Conservation (phyloP, 441 rosid genomes). For the Populus tomentosa region DNA sequence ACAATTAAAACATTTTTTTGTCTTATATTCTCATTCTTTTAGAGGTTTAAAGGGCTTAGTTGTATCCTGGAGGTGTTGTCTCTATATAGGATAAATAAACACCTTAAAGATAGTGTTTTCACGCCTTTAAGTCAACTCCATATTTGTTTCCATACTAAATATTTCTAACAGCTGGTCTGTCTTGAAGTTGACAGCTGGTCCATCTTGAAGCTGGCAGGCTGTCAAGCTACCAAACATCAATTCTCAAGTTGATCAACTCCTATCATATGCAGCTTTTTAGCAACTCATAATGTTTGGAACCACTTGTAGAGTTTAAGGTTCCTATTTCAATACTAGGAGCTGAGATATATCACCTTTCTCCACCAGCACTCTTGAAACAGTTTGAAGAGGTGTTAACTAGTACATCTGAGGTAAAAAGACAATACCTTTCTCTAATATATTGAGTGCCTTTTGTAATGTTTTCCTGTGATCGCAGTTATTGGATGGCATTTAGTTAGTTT, state of each 20-base stretch:
- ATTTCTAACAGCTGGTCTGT: too few relatives aligned
- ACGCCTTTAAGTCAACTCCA: too few relatives aligned
- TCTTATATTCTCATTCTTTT: too few relatives aligned
- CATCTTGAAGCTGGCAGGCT: not conserved
- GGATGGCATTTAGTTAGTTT: not conserved
- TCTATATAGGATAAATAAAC: too few relatives aligned
- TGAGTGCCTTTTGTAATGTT: not conserved
- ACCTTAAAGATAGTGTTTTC: too few relatives aligned
- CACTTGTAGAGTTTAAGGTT: slow-evolving; percentile 41
- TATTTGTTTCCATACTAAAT: too few relatives aligned
- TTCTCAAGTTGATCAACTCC: not conserved
- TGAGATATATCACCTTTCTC: slow-evolving; percentile 50
- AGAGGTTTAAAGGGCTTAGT: too few relatives aligned
- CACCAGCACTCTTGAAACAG: slow-evolving; percentile 57
- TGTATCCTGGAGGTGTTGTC: too few relatives aligned
- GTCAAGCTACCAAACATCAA: not conserved
- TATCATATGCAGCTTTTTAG: not conserved
- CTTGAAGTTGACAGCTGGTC: not conserved
- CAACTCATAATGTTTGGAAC: not conserved
- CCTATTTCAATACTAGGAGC: slow-evolving; percentile 70
- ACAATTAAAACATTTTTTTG: too few relatives aligned
- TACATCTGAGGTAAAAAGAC: slow-evolving; percentile 46
- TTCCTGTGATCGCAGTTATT: too few relatives aligned
- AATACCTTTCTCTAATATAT: not conserved
- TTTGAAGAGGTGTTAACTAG: slow-evolving; percentile 44